Evolutionary conservation across 164 flowering plant genomes (phyloP).

Genomic region (Vitis rotundifolia): DNA sequence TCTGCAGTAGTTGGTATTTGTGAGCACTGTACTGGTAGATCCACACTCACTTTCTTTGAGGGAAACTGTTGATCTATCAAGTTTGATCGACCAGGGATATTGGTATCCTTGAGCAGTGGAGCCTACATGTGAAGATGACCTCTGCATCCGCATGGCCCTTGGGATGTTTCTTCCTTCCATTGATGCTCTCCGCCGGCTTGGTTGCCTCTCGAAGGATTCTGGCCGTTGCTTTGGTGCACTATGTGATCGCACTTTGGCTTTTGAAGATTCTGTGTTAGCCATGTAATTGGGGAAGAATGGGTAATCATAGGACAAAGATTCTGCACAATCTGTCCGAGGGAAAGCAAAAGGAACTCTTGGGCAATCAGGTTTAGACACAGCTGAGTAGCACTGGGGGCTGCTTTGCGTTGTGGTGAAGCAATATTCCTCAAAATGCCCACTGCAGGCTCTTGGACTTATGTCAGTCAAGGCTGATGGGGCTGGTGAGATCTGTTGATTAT

Average conservation of each 20-base stretch:
- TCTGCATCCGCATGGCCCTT: conserved; percentile 66
- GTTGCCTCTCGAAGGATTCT: conserved; percentile 75
- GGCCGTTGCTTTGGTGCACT: conserved; percentile 92
- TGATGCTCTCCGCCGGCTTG: conserved; percentile 62
- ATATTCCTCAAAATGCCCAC: conserved; percentile 80
- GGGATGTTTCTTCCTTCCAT: conserved; percentile 83
- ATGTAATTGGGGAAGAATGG: conserved; percentile 83
- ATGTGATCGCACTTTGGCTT: conserved; percentile 85
- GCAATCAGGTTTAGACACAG: conserved; percentile 54
- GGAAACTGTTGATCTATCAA: conserved; percentile 70
- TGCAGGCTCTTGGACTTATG: conserved; percentile 71
- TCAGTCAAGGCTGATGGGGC: conserved; percentile 72
- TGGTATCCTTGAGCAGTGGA: conserved; percentile 61
- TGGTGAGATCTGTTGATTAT: conserved; percentile 56
- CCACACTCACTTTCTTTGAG: conserved; percentile 86
- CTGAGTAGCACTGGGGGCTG: conserved; percentile 76
- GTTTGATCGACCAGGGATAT: conserved; percentile 82
- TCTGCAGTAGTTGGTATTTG: conserved; percentile 80
- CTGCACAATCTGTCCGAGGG: conserved; percentile 63
- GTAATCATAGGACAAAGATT: conserved; percentile 57
- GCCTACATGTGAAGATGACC: conserved; percentile 86
- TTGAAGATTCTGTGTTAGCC: conserved; percentile 93
- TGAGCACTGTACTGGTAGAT: conserved; percentile 75
- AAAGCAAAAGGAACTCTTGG: conserved; percentile 42
- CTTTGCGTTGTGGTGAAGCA: conserved; percentile 70